A percentile compares a stretch with the other conserved stretches of the same genome.
Evolutionary conservation across 768 basidiomycete genomes (phyloP).

Genomic region (Pleurotus pulmonarius): DNA sequence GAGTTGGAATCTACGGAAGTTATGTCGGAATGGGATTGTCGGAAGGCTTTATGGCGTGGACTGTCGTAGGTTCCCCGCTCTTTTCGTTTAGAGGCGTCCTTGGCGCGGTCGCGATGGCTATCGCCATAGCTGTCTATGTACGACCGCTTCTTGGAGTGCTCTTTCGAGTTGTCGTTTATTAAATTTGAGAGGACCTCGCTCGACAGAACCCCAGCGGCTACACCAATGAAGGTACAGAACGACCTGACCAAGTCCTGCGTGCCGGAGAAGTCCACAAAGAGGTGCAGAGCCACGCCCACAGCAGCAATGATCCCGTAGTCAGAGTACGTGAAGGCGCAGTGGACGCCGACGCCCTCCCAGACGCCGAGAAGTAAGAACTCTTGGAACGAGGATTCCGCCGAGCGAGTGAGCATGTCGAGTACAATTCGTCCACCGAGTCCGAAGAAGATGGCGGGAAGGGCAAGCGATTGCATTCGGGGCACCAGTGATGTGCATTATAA

Average conservation of each 20-base stretch:
- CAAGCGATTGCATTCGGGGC: constrained; percentile 36
- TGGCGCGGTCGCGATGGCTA: not conserved
- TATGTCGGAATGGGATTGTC: constrained; percentile 45
- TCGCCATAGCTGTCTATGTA: not conserved
- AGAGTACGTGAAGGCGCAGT: constrained; percentile 56
- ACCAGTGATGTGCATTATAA: constrained; percentile 15
- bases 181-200: constrained; percentile 70
- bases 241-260: constrained; percentile 50
- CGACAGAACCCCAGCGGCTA: constrained; percentile 64
- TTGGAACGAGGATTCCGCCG: constrained; percentile 44
- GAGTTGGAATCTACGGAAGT: constrained; percentile 72
- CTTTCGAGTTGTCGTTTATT: constrained; percentile 45
- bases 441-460: constrained; percentile 66
- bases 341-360: constrained; percentile 74
- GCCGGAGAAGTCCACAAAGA: constrained; percentile 59
- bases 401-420: constrained; percentile 52
- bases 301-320: constrained; percentile 53
- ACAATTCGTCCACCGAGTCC: constrained; percentile 73
- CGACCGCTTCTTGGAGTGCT: constrained; percentile 16
- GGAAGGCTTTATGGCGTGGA: constrained; percentile 15
- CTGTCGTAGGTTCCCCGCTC: constrained; percentile 24
- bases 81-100: constrained; percentile 12
- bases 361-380: constrained; percentile 66
- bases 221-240: constrained; percentile 60
- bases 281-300: constrained; percentile 55